Percentiles rank a stretch among this genome's conserved stretches.
These are phyloP conservation scores for Pichia sp. DNA, from an alignment of 1,139 yeast genomes.

Conservation along the genomic window DNA sequence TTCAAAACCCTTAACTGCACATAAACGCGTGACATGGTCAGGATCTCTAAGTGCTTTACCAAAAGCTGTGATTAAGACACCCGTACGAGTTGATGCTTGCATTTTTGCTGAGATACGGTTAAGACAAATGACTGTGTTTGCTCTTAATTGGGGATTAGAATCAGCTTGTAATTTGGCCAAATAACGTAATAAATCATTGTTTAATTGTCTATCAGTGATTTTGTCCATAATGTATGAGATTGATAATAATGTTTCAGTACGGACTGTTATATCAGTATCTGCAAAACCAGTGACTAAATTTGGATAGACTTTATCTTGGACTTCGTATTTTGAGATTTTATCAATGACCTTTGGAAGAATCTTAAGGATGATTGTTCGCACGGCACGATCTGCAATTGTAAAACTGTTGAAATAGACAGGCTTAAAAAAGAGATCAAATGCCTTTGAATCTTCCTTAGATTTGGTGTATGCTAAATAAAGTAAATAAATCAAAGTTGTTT, in stretches of 20 bases:
- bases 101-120: slow-evolving; percentile 68
- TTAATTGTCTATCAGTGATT: slow-evolving; percentile 76
- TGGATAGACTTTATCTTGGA: slow-evolving; percentile 69
- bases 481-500: slow-evolving; percentile 44
- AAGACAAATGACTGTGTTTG: slow-evolving; percentile 77
- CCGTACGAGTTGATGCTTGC: slow-evolving; percentile 56
- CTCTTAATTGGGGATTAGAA: slow-evolving; percentile 77
- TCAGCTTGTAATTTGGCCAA: slow-evolving; percentile 91
- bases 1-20: slow-evolving; percentile 75
- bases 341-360: slow-evolving; percentile 57
- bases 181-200: slow-evolving; percentile 77
- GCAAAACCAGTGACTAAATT: slow-evolving; percentile 74
- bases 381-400: slow-evolving; percentile 68
- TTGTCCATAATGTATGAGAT: slow-evolving; percentile 63
- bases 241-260: slow-evolving; percentile 80
- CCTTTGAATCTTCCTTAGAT: slow-evolving; percentile 21
- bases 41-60: slow-evolving; percentile 82
- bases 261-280: slow-evolving; percentile 76
- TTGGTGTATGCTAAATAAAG: slow-evolving; percentile 39
- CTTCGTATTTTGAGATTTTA: slow-evolving; percentile 54
- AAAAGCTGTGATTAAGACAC: slow-evolving; percentile 84
- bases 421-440: slow-evolving; percentile 43
- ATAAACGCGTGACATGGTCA: slow-evolving; percentile 71
- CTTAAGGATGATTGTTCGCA: slow-evolving; percentile 67
- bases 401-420: slow-evolving; percentile 68